Conservation (phyloP, 768 basidiomycete species). For the Phylloporus sp. region DNA sequence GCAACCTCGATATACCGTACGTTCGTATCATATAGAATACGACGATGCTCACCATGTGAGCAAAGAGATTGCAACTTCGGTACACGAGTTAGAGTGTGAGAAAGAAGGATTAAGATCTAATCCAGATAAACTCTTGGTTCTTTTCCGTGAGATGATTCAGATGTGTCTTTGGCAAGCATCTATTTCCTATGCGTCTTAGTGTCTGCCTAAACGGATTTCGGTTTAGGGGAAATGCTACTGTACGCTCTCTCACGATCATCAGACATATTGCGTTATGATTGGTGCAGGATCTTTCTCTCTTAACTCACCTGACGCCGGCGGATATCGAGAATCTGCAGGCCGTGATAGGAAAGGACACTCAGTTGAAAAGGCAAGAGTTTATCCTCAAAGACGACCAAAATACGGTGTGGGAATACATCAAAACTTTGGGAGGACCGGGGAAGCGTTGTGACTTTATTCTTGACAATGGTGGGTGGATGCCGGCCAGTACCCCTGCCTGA, state of each 20-base stretch:
- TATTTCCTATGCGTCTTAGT: background rate
- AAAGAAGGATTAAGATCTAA: conserved; percentile 42
- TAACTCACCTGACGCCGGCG: conserved; percentile 77
- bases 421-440: conserved; percentile 40
- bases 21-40: conserved; percentile 26
- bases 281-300: conserved; percentile 81
- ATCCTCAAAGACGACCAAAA: conserved; percentile 84
- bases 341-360: conserved; percentile 69
- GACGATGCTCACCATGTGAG: background rate
- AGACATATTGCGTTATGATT: background rate
- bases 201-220: conserved; percentile 1
- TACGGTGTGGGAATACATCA: conserved; percentile 67
- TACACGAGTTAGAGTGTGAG: conserved; percentile 59
- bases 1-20: conserved; percentile 71
- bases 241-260: conserved; percentile 29
- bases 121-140: conserved; percentile 48
- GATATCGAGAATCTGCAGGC: conserved; percentile 82
- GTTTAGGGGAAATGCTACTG: conserved; percentile 89
- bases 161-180: conserved; percentile 69
- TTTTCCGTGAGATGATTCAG: conserved; percentile 84
- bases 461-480: conserved; percentile 68
- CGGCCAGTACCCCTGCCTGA: background rate
- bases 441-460: conserved; percentile 76
- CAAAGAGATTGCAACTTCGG: conserved; percentile 66
- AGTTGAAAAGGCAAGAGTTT: conserved; percentile 66